phyloP scores from a whole-genome alignment of 768 basidiomycete genomes.

The Termitomyces sp. region DNA sequence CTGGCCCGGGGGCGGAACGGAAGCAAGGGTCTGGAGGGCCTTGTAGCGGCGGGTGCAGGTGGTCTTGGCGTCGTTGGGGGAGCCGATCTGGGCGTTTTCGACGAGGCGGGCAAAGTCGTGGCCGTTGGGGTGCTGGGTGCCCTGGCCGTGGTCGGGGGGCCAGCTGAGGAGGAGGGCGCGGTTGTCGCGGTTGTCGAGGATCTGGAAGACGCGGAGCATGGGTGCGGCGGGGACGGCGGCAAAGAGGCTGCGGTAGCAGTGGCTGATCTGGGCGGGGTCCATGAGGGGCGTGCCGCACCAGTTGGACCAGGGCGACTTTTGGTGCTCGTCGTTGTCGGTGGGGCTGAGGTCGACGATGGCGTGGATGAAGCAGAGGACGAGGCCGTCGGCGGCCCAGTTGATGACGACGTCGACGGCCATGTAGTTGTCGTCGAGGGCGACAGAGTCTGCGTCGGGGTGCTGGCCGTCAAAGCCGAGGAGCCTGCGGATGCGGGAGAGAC shows the following conservation, averaged over 20 bases:
- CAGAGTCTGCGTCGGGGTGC: conserved; percentile 56
- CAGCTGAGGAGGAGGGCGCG: conserved; percentile 64
- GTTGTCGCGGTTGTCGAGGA: conserved; percentile 56
- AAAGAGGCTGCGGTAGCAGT: conserved; percentile 55
- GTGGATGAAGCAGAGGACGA: conserved; percentile 87
- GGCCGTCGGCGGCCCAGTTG: conserved; percentile 82
- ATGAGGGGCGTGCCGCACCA: conserved; percentile 82
- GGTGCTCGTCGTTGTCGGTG: conserved; percentile 65
- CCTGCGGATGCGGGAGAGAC: conserved; percentile 68
- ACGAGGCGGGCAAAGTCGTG: conserved; percentile 57
- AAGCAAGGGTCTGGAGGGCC: conserved; percentile 59
- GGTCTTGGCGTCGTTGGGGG: conserved; percentile 69
- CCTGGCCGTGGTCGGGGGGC: conserved; percentile 60
- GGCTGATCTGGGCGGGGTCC: conserved; percentile 48
- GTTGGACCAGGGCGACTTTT: conserved; percentile 78
- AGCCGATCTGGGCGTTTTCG: conserved; percentile 60
- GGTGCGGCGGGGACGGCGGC: conserved; percentile 46
- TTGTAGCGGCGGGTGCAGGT: conserved; percentile 84
- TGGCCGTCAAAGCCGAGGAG: conserved; percentile 64
- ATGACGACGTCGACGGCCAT: conserved; percentile 88
- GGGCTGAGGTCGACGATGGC: conserved; percentile 70
- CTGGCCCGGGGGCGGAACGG: conserved; percentile 39
- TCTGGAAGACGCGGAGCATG: conserved; percentile 72
- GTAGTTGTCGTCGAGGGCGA: conserved; percentile 66
- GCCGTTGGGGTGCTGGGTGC: conserved; percentile 26